Percentiles rank a stretch among this genome's conserved stretches.
Conservation (phyloP, 352 stramenopile species). For the Globisporangium spiculum region DNA sequence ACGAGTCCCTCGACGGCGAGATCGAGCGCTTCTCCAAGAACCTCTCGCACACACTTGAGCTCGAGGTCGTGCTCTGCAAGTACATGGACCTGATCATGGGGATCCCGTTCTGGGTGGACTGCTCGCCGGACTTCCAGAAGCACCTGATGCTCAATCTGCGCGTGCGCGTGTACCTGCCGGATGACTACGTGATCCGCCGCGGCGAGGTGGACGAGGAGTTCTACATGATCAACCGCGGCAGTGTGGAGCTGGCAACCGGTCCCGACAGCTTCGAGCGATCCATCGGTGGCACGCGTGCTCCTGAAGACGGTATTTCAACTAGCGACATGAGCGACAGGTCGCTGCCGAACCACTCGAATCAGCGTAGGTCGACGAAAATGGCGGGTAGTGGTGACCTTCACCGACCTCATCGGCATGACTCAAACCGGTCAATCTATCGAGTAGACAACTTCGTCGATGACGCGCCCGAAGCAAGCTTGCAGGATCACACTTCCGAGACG, state of each 20-base stretch:
- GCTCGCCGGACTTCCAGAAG: slow-evolving; percentile 49
- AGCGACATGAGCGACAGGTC: neutral
- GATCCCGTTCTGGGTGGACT: slow-evolving; percentile 36
- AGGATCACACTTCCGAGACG: neutral
- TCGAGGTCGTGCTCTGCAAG: slow-evolving; percentile 67
- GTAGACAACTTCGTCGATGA: neutral
- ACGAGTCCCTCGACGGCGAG: slow-evolving; percentile 59
- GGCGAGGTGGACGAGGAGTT: neutral
- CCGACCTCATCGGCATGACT: neutral
- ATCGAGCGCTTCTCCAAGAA: slow-evolving; percentile 51
- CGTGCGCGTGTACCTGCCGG: slow-evolving; percentile 28
- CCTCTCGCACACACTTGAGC: slow-evolving; percentile 58
- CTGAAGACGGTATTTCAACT: too few species aligned
- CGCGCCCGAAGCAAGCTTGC: slow-evolving; percentile 19
- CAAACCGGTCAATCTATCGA: neutral
- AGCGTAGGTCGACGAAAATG: neutral
- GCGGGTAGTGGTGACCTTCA: neutral
- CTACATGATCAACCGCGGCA: neutral
- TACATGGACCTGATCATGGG: slow-evolving; percentile 56
- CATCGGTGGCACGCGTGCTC: neutral
- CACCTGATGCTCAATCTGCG: slow-evolving; percentile 43
- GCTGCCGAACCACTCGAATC: neutral
- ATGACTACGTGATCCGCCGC: neutral
- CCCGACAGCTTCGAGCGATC: neutral
- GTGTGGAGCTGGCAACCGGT: neutral